Conservation (phyloP, 306 rosid genomes). For the Cucumis hystrix region DNA sequence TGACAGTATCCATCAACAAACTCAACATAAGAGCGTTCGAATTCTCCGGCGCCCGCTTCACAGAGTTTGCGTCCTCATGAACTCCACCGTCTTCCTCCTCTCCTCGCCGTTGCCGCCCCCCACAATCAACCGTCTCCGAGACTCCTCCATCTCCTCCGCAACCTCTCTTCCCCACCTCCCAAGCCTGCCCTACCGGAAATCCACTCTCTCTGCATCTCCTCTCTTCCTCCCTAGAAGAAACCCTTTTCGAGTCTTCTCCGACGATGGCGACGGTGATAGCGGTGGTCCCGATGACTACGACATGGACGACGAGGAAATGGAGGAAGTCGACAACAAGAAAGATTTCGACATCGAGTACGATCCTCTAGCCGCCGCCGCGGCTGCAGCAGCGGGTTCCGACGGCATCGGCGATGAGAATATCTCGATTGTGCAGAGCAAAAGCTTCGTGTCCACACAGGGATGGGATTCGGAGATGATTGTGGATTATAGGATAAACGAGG, state of each 20-base stretch:
- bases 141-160: neutral
- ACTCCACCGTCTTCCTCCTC: slow-evolving; percentile 3
- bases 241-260: slow-evolving; percentile 47
- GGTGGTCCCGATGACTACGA: slow-evolving; percentile 63
- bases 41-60: neutral
- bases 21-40: neutral
- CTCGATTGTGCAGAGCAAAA: slow-evolving; percentile 43
- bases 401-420: slow-evolving; percentile 35
- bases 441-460: slow-evolving; percentile 58
- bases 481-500: slow-evolving; percentile 78
- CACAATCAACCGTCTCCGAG: neutral
- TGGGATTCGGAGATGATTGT: slow-evolving; percentile 77
- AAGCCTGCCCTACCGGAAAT: slow-evolving; percentile 13
- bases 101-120: neutral
- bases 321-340: slow-evolving; percentile 79
- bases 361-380: slow-evolving; percentile 16
- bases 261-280: slow-evolving; percentile 52
- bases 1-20: neutral
- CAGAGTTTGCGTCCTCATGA: neutral
- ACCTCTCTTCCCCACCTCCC: slow-evolving; percentile 1
- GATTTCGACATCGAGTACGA: slow-evolving; percentile 95
- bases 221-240: slow-evolving; percentile 11
- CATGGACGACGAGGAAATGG: slow-evolving; percentile 76
- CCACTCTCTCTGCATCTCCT: slow-evolving; percentile 13
- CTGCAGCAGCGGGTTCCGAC: slow-evolving; percentile 4